Evolutionary conservation across 208 protist species (phyloP).

Genomic region (Trypanosoma boissoni): DNA sequence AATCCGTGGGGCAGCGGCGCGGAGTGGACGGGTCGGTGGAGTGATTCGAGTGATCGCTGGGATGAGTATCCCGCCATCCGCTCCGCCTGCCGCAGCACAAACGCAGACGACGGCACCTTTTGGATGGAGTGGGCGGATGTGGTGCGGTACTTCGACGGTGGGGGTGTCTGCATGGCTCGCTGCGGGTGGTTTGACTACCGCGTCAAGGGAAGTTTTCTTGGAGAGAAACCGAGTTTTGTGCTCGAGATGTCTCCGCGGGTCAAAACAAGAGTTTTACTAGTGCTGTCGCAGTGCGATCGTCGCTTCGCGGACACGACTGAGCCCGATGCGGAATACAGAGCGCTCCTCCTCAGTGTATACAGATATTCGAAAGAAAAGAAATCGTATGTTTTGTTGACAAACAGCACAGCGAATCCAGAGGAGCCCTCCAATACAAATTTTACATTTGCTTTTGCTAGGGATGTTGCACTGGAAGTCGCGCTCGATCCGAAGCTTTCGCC

Average conservation of each 20-base stretch:
- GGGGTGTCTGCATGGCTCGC: constrained; percentile 20
- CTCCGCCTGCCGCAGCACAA: not conserved
- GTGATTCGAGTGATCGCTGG: constrained; percentile 51
- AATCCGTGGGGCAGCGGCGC: constrained; percentile 24
- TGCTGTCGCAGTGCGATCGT: constrained; percentile 35
- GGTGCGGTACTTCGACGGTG: constrained; percentile 16
- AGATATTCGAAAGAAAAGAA: not conserved
- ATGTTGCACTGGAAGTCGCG: not conserved
- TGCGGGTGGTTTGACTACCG: constrained; percentile 41
- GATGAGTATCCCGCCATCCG: not conserved
- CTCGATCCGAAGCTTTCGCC: constrained; percentile 3
- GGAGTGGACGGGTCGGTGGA: constrained; percentile 41
- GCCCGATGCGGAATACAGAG: not conserved
- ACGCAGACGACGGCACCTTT: constrained; percentile 3
- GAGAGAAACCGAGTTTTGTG: constrained; percentile 30
- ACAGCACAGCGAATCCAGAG: constrained; percentile 7
- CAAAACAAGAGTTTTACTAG: constrained; percentile 35
- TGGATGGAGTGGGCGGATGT: constrained; percentile 32
- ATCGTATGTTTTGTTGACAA: constrained; percentile 3
- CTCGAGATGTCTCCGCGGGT: constrained; percentile 36
- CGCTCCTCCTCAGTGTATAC: not conserved
- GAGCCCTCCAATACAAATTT: not conserved
- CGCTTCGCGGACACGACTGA: constrained; percentile 9
- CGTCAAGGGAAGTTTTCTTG: constrained; percentile 31
- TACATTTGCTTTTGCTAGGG: not conserved